phyloP scores from a whole-genome alignment of 2,329 filamentous ascomycete genomes.

The Helicocarpus griseus region DNA sequence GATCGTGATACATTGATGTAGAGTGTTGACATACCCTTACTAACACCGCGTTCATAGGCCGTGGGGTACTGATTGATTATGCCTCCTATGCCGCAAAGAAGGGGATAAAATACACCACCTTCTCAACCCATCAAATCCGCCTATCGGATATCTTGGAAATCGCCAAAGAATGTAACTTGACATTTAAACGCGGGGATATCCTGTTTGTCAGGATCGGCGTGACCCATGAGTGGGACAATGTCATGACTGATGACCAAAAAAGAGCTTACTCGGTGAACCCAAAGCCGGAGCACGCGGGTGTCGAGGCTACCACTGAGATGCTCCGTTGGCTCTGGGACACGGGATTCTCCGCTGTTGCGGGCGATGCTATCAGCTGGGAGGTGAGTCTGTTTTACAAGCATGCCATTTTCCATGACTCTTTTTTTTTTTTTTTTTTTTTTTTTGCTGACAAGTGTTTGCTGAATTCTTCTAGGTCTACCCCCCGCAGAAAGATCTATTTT shows the following conservation, averaged over 20 bases:
- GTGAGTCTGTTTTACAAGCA: constrained; percentile 21
- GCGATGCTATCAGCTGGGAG: constrained; percentile 49
- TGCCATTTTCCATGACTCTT: background rate
- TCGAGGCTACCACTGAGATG: constrained; percentile 41
- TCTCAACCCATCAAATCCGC: constrained; percentile 33
- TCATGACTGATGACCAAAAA: constrained; percentile 26
- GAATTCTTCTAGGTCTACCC: constrained; percentile 28
- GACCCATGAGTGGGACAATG: constrained; percentile 32
- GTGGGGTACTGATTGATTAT: constrained; percentile 45
- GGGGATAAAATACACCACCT: constrained; percentile 31
- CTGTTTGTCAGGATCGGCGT: constrained; percentile 40
- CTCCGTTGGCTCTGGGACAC: constrained; percentile 52
- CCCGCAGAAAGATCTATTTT: constrained; percentile 28
- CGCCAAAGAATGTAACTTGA: constrained; percentile 33
- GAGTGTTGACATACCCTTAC: background rate
- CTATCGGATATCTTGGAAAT: constrained; percentile 28
- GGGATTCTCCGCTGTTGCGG: constrained; percentile 47
- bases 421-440: too few relatives aligned
- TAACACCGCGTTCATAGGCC: constrained; percentile 24
- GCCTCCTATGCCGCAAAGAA: constrained; percentile 34
- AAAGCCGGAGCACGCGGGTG: constrained; percentile 37
- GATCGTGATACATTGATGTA: background rate
- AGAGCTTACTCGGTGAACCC: constrained; percentile 25
- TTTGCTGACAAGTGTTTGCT: background rate
- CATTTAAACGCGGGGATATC: constrained; percentile 42